A percentile compares a stretch with the other conserved stretches of the same genome.
phyloP scores from a whole-genome alignment of 257 asterid genomes.

The Ocimum tenuiflorum region DNA sequence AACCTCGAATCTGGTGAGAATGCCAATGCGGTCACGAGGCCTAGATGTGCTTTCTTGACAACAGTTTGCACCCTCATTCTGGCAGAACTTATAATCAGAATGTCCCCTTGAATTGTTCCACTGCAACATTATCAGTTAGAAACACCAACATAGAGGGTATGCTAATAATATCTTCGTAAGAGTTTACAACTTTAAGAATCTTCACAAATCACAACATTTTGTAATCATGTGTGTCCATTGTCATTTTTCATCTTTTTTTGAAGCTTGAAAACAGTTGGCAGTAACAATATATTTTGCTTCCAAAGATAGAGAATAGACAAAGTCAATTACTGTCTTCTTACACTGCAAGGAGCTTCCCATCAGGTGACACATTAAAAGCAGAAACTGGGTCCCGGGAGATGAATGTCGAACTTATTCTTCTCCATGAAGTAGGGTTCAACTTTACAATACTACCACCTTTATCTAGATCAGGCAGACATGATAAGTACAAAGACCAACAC shows the following conservation, averaged over 20 bases:
- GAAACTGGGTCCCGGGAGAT: conserved; percentile 59
- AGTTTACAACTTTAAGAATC: not conserved
- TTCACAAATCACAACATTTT: not conserved
- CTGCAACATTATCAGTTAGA: conserved; percentile 40
- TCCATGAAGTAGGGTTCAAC: conserved; percentile 69
- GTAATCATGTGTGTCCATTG: not conserved
- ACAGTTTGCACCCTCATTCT: conserved; percentile 45
- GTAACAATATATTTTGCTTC: not conserved
- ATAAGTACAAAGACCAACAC: conserved; percentile 13
- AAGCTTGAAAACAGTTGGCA: conserved; percentile 2
- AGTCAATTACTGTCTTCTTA: conserved; percentile 29
- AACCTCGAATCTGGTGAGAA: conserved; percentile 89
- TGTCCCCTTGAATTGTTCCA: conserved; percentile 79
- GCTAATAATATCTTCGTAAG: not conserved
- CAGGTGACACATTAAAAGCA: conserved; percentile 79
- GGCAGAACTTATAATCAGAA: conserved; percentile 43
- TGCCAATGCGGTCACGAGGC: conserved; percentile 65
- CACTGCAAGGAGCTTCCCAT: conserved; percentile 81
- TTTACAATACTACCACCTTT: conserved; percentile 56
- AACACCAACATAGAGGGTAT: conserved; percentile 10
- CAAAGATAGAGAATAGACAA: not conserved
- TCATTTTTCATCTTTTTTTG: not conserved
- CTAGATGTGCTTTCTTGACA: conserved; percentile 84
- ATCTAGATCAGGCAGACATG: conserved; percentile 27
- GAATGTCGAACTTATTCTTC: conserved; percentile 52